Conservation (phyloP, 305 asterid species). For the Fraxinus baroniana region DNA sequence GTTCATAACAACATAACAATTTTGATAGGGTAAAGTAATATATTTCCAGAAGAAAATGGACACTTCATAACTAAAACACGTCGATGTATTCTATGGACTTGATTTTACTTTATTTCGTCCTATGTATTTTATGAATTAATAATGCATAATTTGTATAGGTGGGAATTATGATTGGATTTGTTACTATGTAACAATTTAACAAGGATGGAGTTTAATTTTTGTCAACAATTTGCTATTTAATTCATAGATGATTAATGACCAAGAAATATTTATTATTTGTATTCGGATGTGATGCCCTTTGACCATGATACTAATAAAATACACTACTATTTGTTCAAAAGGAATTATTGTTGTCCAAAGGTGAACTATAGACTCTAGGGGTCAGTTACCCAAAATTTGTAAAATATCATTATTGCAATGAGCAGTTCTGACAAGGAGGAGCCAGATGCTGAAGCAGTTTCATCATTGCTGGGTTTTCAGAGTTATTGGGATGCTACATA, state of each 20-base stretch:
- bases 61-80: neutral
- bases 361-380: neutral
- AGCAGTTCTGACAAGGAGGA: conserved; percentile 96
- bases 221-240: conserved; percentile 1
- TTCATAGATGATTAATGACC: neutral
- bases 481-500: conserved; percentile 94
- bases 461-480: conserved; percentile 90
- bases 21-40: neutral
- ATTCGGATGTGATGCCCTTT: neutral
- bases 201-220: neutral
- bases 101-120: neutral
- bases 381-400: conserved; percentile 3
- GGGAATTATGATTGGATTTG: neutral
- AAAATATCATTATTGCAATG: conserved; percentile 17
- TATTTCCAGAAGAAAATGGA: neutral
- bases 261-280: neutral
- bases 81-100: neutral
- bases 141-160: neutral
- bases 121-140: neutral
- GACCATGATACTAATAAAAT: neutral
- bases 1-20: neutral
- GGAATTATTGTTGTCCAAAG: neutral
- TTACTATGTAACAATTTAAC: neutral
- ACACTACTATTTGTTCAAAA: neutral
- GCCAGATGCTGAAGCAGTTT: conserved; percentile 69